Evolutionary conservation across 139 green algal genomes (phyloP).

Genomic region (Closterium sp.): DNA sequence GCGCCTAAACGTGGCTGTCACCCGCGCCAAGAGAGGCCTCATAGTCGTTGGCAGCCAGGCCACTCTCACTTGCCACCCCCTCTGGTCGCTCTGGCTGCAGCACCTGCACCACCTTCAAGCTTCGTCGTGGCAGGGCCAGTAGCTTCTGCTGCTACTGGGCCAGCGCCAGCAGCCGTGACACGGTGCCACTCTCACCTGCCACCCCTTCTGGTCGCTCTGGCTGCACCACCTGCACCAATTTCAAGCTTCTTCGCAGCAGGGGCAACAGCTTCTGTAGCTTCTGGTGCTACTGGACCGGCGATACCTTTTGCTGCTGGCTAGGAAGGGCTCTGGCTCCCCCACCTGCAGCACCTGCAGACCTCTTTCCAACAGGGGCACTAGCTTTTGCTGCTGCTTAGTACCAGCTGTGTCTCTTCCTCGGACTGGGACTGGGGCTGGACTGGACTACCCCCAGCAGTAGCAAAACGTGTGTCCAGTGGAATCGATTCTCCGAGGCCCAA

Average conservation of each 20-base stretch:
- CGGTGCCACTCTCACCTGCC: not conserved
- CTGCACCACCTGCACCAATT: not conserved
- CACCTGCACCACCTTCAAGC: not conserved
- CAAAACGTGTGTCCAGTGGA: no score
- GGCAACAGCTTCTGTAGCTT: not conserved
- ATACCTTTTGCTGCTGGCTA: not conserved
- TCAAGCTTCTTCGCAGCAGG: not conserved
- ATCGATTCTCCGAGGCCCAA: no score
- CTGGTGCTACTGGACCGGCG: no score
- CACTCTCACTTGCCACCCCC: not conserved
- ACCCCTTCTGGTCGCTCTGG: not conserved
- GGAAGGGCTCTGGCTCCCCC: not conserved
- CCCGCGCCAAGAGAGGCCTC: conserved; percentile 66
- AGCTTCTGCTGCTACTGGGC: not conserved
- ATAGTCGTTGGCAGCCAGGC: conserved; percentile 62
- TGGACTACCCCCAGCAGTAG: no score
- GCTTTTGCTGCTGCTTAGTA: no score
- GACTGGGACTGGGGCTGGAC: no score
- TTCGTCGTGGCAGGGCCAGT: not conserved
- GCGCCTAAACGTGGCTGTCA: conserved; percentile 89
- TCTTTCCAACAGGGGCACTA: not conserved
- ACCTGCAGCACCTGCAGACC: not conserved
- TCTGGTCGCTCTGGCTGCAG: not conserved
- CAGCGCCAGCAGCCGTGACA: no score
- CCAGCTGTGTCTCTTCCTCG: no score